A percentile compares a stretch with the other conserved stretches of the same genome.
Conservation (phyloP, 2,329 filamentous ascomycete genomes). For the Diaporthe citri region DNA sequence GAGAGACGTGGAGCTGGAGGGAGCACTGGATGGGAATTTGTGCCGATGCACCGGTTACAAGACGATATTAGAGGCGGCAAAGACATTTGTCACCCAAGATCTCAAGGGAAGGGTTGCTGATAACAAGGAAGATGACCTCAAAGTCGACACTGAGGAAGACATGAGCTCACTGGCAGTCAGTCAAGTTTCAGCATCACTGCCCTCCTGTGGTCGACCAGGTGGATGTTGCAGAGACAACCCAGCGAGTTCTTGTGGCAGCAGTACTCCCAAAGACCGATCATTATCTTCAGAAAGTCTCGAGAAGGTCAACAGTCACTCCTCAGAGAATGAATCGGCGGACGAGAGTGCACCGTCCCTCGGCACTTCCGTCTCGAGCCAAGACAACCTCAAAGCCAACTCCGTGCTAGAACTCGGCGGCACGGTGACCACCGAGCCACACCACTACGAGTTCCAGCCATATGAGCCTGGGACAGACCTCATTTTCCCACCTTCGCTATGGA, state of each 20-base stretch:
- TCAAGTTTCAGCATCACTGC: not conserved
- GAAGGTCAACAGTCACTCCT: conserved; percentile 1
- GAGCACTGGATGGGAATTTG: conserved; percentile 95
- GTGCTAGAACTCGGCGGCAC: conserved; percentile 45
- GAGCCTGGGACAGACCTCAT: conserved; percentile 94
- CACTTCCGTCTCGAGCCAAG: conserved; percentile 79
- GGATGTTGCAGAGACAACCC: conserved; percentile 12
- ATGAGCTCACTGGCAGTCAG: not conserved
- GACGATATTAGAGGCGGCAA: conserved; percentile 92
- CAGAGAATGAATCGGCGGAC: not conserved
- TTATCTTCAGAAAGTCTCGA: conserved; percentile 5
- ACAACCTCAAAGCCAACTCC: conserved; percentile 60
- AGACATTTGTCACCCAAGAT: conserved; percentile 79
- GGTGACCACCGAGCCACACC: conserved; percentile 79
- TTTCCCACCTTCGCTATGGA: conserved; percentile 86
- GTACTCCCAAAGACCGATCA: not conserved
- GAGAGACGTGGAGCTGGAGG: conserved; percentile 86
- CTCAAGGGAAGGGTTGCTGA: conserved; percentile 56
- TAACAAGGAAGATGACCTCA: not conserved
- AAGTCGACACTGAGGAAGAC: not conserved
- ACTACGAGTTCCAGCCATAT: conserved; percentile 92
- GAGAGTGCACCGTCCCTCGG: not conserved
- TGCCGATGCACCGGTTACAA: conserved; percentile 96
- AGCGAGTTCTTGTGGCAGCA: conserved; percentile 2
- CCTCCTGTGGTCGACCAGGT: conserved; percentile 15